These are phyloP conservation scores for Hymenoscyphus repandus DNA, from an alignment of 2,329 filamentous ascomycete species.

Conservation along the genomic window DNA sequence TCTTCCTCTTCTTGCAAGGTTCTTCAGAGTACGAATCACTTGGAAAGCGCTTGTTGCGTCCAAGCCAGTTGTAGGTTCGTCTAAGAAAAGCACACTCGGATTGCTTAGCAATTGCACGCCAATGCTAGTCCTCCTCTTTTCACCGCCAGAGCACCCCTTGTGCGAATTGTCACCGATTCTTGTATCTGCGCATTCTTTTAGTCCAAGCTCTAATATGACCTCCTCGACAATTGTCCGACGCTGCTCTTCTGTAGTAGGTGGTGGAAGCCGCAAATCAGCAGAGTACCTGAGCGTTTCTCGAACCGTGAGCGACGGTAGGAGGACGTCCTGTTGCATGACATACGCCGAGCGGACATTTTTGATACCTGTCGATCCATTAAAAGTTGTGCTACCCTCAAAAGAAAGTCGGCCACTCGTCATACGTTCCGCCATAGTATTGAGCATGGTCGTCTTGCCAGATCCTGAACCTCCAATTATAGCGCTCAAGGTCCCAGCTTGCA, in stretches of 20 bases:
- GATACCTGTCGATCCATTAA: constrained; percentile 54
- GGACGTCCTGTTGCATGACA: constrained; percentile 71
- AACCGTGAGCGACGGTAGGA: constrained; percentile 69
- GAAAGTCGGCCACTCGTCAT: constrained; percentile 49
- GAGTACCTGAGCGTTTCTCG: constrained; percentile 70
- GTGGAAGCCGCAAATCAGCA: constrained; percentile 64
- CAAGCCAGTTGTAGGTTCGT: constrained; percentile 74
- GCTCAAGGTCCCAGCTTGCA: constrained; percentile 62
- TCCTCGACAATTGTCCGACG: constrained; percentile 64
- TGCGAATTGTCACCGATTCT: constrained; percentile 66
- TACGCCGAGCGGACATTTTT: constrained; percentile 58
- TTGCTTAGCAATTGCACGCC: constrained; percentile 76
- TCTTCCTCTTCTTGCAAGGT: constrained; percentile 60
- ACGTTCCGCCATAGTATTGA: constrained; percentile 67
- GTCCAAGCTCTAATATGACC: constrained; percentile 67
- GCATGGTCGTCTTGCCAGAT: constrained; percentile 65
- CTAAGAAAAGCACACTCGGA: constrained; percentile 70
- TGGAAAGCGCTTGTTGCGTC: constrained; percentile 75
- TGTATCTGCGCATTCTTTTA: constrained; percentile 74
- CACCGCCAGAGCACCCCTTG: constrained; percentile 72
- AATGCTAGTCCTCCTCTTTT: constrained; percentile 71
- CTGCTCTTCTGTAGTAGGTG: constrained; percentile 54
- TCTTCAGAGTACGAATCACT: constrained; percentile 64
- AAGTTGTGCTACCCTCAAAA: constrained; percentile 51
- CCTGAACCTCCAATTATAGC: constrained; percentile 73